Percentiles rank a stretch among this genome's conserved stretches.
Evolutionary conservation across 257 asterid genomes (phyloP).

Genomic region (Mitragyna speciosa): DNA sequence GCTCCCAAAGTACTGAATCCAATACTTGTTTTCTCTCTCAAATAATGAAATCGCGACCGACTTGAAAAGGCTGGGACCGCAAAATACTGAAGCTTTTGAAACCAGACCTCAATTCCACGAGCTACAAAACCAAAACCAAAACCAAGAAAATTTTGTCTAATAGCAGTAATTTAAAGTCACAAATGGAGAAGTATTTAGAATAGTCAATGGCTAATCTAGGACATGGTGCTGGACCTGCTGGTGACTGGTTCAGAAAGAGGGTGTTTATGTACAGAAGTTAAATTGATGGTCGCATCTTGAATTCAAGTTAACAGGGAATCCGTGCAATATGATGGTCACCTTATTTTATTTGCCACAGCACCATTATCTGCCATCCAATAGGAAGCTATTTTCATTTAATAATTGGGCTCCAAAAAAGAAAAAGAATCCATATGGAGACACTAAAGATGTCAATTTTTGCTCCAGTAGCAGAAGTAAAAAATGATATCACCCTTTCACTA

Average conservation of each 20-base stretch:
- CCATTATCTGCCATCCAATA: conserved; percentile 1
- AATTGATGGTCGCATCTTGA: conserved; percentile 5
- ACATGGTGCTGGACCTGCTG: neutral
- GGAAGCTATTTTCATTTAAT: neutral
- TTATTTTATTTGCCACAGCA: neutral
- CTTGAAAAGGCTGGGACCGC: neutral
- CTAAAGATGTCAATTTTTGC: neutral
- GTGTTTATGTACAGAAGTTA: neutral
- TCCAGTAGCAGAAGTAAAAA: neutral
- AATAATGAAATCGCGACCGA: neutral
- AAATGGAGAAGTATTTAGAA: neutral
- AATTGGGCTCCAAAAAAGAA: neutral
- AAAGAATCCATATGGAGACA: conserved; percentile 4
- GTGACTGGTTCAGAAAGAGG: neutral
- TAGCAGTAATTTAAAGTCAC: neutral
- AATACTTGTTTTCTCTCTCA: neutral
- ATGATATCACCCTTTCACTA: neutral
- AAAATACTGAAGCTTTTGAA: neutral
- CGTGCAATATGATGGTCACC: neutral
- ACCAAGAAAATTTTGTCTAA: neutral
- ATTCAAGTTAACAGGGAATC: neutral
- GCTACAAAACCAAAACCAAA: neutral
- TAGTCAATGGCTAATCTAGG: neutral
- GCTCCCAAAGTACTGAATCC: neutral
- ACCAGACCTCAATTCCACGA: neutral